Conservation (phyloP, 805 yeast genomes). For the Debaryomyces prosopidis region DNA sequence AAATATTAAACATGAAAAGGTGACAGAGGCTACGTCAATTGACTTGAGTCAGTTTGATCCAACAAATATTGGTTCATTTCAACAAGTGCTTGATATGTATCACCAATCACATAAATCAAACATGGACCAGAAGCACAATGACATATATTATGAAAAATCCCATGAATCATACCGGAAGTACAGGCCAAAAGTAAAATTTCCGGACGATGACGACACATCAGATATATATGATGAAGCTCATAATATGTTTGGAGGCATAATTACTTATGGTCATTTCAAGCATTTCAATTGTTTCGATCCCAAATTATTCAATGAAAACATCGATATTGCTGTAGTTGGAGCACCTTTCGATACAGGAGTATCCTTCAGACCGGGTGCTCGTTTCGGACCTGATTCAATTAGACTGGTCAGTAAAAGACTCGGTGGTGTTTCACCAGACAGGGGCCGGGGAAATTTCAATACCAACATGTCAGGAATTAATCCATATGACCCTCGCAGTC, state of each 20-base stretch:
- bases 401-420: constrained; percentile 46
- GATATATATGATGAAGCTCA: constrained; percentile 19
- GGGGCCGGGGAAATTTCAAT: constrained; percentile 33
- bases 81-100: not conserved
- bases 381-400: constrained; percentile 27
- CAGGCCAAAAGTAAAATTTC: constrained; percentile 24
- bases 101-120: not conserved
- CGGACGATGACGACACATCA: constrained; percentile 35
- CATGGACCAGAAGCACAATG: constrained; percentile 1
- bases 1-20: not conserved
- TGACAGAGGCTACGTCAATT: not conserved
- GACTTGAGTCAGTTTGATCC: constrained; percentile 1
- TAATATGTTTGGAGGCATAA: constrained; percentile 48
- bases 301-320: constrained; percentile 13
- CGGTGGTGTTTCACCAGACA: constrained; percentile 39
- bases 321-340: constrained; percentile 28
- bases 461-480: constrained; percentile 43
- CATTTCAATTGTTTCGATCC: constrained; percentile 49
- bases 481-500: constrained; percentile 49
- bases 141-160: constrained; percentile 3
- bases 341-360: constrained; percentile 32
- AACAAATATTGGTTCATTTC: not conserved
- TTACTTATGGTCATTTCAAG: constrained; percentile 54
- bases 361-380: constrained; percentile 26
- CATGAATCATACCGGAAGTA: constrained; percentile 8